Conservation (phyloP, 2,329 filamentous ascomycete species). For the Claviceps sp. region DNA sequence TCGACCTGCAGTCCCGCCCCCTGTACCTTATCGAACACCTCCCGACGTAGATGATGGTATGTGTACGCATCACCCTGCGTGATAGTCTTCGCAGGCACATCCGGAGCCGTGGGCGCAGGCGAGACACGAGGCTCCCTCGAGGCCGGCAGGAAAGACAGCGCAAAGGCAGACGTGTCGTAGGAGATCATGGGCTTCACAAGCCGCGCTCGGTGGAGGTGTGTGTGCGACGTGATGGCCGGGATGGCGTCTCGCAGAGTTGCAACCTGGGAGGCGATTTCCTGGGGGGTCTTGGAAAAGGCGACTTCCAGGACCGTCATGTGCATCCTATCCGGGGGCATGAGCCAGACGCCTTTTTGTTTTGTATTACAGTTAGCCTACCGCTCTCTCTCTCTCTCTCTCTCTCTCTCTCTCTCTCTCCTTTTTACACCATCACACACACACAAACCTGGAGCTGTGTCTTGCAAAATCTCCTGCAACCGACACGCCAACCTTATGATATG, state of each 20-base stretch:
- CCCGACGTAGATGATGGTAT: constrained; percentile 80
- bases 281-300: constrained; percentile 60
- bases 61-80: constrained; percentile 54
- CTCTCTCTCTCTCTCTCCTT: not conserved
- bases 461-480: constrained; percentile 54
- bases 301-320: constrained; percentile 81
- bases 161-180: constrained; percentile 74
- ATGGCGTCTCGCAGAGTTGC: constrained; percentile 41
- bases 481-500: constrained; percentile 55
- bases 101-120: constrained; percentile 25
- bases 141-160: constrained; percentile 76
- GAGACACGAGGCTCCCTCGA: constrained; percentile 39
- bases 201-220: constrained; percentile 52
- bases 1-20: constrained; percentile 54
- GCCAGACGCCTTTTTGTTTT: constrained; percentile 55
- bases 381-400: not conserved
- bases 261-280: constrained; percentile 53
- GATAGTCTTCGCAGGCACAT: constrained; percentile 17
- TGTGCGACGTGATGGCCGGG: constrained; percentile 49
- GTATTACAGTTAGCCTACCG: not conserved
- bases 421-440: not conserved
- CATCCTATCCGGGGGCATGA: constrained; percentile 66
- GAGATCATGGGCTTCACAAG: constrained; percentile 73
- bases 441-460: constrained; percentile 55
- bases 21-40: constrained; percentile 52